Percentiles rank a stretch among this genome's conserved stretches.
These are phyloP conservation scores for Conticribra weissflogii DNA, from an alignment of 108 stramenopile genomes.

Conservation along the genomic window DNA sequence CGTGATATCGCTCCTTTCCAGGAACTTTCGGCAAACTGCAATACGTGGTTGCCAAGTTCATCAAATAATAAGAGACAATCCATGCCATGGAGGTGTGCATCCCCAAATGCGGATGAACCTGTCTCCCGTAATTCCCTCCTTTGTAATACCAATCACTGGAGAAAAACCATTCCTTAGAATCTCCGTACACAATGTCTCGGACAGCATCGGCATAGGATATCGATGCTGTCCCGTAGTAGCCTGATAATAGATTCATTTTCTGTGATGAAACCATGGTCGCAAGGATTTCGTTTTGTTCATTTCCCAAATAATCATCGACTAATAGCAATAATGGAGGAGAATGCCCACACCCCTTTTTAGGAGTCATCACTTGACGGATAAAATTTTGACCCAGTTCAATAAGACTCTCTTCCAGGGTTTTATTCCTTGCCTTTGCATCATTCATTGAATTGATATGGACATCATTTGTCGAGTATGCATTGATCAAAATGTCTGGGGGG, in stretches of 20 bases:
- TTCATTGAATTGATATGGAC: slow-evolving; percentile 68
- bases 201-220: slow-evolving; percentile 77
- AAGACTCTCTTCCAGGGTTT: slow-evolving; percentile 63
- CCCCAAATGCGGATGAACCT: slow-evolving; percentile 81
- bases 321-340: slow-evolving; percentile 67
- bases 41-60: slow-evolving; percentile 69
- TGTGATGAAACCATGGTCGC: slow-evolving; percentile 63
- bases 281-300: slow-evolving; percentile 70
- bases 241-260: slow-evolving; percentile 59
- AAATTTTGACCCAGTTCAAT: slow-evolving; percentile 71
- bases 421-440: slow-evolving; percentile 47
- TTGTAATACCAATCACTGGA: slow-evolving; percentile 65
- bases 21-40: slow-evolving; percentile 62
- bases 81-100: slow-evolving; percentile 71
- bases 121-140: slow-evolving; percentile 41
- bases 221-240: slow-evolving; percentile 69
- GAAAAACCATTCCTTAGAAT: slow-evolving; percentile 69
- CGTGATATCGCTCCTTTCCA: no score
- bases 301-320: slow-evolving; percentile 83
- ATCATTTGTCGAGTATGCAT: slow-evolving; percentile 85
- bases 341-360: slow-evolving; percentile 30
- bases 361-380: slow-evolving; percentile 57
- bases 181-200: slow-evolving; percentile 74
- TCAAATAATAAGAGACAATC: slow-evolving; percentile 71
- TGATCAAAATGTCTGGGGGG: slow-evolving; percentile 80